Conservation (phyloP, 2,329 filamentous ascomycete species). For the Alternaria gaisen region DNA sequence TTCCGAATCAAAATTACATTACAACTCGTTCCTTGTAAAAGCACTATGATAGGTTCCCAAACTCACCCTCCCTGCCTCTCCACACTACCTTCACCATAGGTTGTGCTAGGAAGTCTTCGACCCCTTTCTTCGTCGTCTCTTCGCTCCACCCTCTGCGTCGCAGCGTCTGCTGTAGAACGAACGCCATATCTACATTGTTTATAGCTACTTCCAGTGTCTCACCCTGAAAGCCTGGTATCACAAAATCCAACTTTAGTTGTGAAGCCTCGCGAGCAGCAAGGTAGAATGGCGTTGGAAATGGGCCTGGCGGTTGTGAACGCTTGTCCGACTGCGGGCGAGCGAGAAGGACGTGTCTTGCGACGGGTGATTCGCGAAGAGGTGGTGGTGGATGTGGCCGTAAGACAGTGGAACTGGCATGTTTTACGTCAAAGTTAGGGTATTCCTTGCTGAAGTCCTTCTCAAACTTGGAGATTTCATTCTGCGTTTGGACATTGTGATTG, state of each 20-base stretch:
- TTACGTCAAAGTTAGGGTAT: background rate
- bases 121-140: background rate
- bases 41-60: background rate
- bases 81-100: slow-evolving; percentile 8
- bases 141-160: slow-evolving; percentile 4
- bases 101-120: slow-evolving; percentile 2
- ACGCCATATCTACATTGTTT: slow-evolving; percentile 9
- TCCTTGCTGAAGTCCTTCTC: background rate
- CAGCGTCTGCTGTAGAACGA: slow-evolving; percentile 9
- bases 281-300: slow-evolving; percentile 5
- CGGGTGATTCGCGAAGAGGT: background rate
- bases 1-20: background rate
- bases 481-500: background rate
- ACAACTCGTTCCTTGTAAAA: background rate
- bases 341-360: background rate
- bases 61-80: background rate
- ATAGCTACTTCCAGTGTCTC: slow-evolving; percentile 10
- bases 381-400: background rate
- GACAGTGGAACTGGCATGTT: background rate
- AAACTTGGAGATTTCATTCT: slow-evolving; percentile 2
- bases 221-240: slow-evolving; percentile 10
- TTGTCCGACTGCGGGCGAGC: background rate
- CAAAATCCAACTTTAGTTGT: background rate
- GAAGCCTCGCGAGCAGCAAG: background rate
- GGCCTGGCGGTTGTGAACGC: background rate